Percentiles rank a stretch among this genome's conserved stretches.
phyloP scores from a whole-genome alignment of 768 basidiomycete species.

The Pleurotus giganteus region DNA sequence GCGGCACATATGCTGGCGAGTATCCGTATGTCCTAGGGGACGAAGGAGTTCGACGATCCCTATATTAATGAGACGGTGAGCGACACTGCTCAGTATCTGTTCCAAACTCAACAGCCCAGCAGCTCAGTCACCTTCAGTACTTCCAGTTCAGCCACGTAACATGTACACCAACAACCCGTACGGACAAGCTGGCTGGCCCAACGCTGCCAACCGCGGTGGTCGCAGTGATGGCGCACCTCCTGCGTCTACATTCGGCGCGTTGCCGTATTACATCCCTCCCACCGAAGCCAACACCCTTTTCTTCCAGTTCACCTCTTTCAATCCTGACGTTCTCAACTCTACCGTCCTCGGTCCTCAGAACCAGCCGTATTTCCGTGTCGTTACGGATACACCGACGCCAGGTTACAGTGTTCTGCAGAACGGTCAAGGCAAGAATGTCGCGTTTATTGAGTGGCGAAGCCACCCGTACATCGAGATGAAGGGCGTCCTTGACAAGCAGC shows the following conservation, averaged over 20 bases:
- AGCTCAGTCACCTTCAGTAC: neutral
- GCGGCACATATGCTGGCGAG: no score
- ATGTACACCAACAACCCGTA: conserved; percentile 33
- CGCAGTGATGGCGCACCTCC: conserved; percentile 21
- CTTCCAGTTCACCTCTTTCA: conserved; percentile 45
- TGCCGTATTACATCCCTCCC: conserved; percentile 48
- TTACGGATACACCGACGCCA: conserved; percentile 31
- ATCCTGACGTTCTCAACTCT: conserved; percentile 35
- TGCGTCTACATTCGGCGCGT: conserved; percentile 62
- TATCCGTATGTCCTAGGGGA: no score
- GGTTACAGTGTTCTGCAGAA: conserved; percentile 37
- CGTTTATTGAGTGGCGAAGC: conserved; percentile 38
- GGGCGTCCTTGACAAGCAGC: conserved; percentile 28
- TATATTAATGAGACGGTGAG: no score
- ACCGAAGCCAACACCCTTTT: conserved; percentile 30
- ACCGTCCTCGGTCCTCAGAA: conserved; percentile 36
- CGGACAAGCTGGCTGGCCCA: conserved; percentile 12
- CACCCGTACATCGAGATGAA: conserved; percentile 33
- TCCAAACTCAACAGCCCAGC: neutral
- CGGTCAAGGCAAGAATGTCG: conserved; percentile 31
- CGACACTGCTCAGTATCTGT: neutral
- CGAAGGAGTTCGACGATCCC: no score
- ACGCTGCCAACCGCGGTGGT: conserved; percentile 22
- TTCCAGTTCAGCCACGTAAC: neutral
- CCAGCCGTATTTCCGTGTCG: conserved; percentile 36